Evolutionary conservation across 176 grass and related monocot species (phyloP).

Genomic region (Areca catechu): DNA sequence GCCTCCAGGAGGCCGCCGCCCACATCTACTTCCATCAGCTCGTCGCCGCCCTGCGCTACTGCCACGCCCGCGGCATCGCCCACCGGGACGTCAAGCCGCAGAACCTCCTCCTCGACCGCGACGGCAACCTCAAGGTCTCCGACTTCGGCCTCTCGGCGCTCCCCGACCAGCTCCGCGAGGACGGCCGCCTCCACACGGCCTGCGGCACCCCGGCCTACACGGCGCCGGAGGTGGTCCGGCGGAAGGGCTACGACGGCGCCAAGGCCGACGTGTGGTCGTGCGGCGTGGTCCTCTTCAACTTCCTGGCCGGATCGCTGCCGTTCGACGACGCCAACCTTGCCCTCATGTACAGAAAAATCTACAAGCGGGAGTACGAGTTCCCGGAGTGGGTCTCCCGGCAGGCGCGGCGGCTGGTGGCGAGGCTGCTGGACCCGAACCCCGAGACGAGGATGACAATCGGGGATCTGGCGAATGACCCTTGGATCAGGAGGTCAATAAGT

Average conservation of each 20-base stretch:
- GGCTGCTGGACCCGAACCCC: slow-evolving; percentile 75
- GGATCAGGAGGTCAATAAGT: slow-evolving; percentile 73
- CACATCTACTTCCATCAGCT: slow-evolving; percentile 59
- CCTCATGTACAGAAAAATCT: slow-evolving; percentile 43
- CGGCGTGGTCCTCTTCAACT: slow-evolving; percentile 72
- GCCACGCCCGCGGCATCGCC: slow-evolving; percentile 52
- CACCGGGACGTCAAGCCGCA: slow-evolving; percentile 79
- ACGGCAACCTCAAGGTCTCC: slow-evolving; percentile 49
- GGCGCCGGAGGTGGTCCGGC: slow-evolving; percentile 61
- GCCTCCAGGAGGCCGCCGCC: neutral
- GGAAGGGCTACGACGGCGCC: slow-evolving; percentile 56
- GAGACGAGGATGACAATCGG: slow-evolving; percentile 39
- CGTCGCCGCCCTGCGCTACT: slow-evolving; percentile 41
- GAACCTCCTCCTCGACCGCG: slow-evolving; percentile 52
- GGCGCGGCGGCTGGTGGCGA: slow-evolving; percentile 33
- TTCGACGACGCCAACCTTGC: slow-evolving; percentile 69
- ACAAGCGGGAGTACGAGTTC: slow-evolving; percentile 40
- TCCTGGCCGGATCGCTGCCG: slow-evolving; percentile 48
- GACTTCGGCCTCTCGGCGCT: slow-evolving; percentile 72
- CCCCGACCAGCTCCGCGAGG: slow-evolving; percentile 25
- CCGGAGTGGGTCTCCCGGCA: slow-evolving; percentile 38
- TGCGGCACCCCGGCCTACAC: slow-evolving; percentile 64
- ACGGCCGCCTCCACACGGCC: slow-evolving; percentile 43
- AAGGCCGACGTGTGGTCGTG: slow-evolving; percentile 87
- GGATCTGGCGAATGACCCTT: slow-evolving; percentile 31